A percentile compares a stretch with the other conserved stretches of the same genome.
phyloP scores from a whole-genome alignment of 176 grass and related monocot genomes.

The Eragrostis nindensis region DNA sequence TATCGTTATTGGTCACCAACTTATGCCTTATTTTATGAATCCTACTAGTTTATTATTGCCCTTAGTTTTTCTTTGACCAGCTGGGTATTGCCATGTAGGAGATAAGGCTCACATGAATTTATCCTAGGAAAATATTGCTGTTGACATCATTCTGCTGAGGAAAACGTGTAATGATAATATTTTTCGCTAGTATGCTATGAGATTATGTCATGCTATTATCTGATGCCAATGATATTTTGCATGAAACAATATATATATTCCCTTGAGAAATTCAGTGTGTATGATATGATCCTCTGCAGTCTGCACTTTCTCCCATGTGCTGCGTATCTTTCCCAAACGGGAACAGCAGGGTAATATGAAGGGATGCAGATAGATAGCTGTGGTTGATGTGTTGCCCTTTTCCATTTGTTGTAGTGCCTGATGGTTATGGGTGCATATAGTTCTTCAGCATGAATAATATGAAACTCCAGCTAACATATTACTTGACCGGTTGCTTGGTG shows the following conservation, averaged over 20 bases:
- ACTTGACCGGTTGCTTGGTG: not conserved
- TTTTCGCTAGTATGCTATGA: not conserved
- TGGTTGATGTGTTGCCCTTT: conserved; percentile 9
- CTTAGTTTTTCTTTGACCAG: conserved; percentile 16
- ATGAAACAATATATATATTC: not conserved
- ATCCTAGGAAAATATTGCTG: not conserved
- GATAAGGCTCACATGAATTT: conserved; percentile 4
- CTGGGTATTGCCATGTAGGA: conserved; percentile 23
- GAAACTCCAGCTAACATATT: not conserved
- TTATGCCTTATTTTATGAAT: not conserved
- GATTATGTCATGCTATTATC: not conserved
- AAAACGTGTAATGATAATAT: not conserved
- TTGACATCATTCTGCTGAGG: conserved; percentile 19
- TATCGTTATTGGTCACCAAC: not conserved
- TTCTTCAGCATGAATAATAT: not conserved
- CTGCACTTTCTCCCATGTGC: not conserved
- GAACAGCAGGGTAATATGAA: not conserved
- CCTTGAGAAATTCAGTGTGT: not conserved
- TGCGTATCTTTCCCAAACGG: conserved; percentile 13
- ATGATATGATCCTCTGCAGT: not conserved
- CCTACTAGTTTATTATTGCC: not conserved
- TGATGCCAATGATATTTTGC: not conserved
- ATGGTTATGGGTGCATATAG: conserved; percentile 3
- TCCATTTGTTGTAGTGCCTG: not conserved
- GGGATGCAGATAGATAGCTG: conserved; percentile 2